Conservation (phyloP, 2,329 filamentous ascomycete genomes). For the Diaporthe citrichinensis region DNA sequence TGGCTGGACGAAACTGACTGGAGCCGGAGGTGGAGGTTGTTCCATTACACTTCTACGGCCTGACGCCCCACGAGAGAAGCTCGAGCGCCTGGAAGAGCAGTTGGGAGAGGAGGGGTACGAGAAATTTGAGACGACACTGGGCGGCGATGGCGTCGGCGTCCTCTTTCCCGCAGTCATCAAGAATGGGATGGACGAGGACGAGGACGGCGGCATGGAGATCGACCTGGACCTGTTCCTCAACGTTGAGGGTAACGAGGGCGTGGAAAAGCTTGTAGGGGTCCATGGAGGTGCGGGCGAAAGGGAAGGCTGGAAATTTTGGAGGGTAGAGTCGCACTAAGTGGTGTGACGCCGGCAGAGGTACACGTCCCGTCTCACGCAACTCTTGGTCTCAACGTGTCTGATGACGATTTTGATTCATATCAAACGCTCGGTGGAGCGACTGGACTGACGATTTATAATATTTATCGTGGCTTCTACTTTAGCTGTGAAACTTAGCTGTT, state of each 20-base stretch:
- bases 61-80: slow-evolving; percentile 66
- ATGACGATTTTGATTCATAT: slow-evolving; percentile 14
- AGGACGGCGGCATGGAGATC: slow-evolving; percentile 90
- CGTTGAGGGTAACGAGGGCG: slow-evolving; percentile 85
- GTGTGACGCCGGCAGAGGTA: slow-evolving; percentile 16
- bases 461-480: slow-evolving; percentile 5
- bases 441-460: neutral
- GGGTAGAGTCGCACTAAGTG: slow-evolving; percentile 64
- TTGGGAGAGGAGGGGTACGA: slow-evolving; percentile 81
- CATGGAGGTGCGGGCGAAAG: slow-evolving; percentile 76
- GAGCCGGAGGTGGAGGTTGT: slow-evolving; percentile 94
- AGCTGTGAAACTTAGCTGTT: neutral
- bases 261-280: slow-evolving; percentile 90
- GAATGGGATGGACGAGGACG: slow-evolving; percentile 84
- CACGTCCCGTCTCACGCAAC: neutral
- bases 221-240: slow-evolving; percentile 87
- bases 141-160: slow-evolving; percentile 93
- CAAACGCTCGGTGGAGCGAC: neutral
- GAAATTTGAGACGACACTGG: slow-evolving; percentile 90
- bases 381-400: slow-evolving; percentile 1
- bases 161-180: slow-evolving; percentile 93
- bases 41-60: slow-evolving; percentile 91
- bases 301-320: slow-evolving; percentile 92
- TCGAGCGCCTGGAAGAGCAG: slow-evolving; percentile 75
- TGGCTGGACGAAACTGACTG: slow-evolving; percentile 97